Percentiles rank a stretch among this genome's conserved stretches.
phyloP scores from a whole-genome alignment of 306 rosid species.

The Boehmeria nivea region DNA sequence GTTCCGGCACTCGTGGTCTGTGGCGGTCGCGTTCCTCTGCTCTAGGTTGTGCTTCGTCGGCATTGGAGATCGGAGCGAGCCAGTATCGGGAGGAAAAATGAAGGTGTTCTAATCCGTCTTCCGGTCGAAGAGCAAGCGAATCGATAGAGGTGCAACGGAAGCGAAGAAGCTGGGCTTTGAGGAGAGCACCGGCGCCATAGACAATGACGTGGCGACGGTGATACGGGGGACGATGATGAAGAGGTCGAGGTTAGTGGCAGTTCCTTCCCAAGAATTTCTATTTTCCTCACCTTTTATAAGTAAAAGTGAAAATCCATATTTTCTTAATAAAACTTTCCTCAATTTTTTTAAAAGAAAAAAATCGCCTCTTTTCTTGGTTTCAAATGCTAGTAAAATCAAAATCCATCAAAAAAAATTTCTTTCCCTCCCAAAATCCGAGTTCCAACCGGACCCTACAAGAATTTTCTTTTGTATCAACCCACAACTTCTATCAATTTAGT shows the following conservation, averaged over 20 bases:
- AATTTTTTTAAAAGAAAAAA: no score
- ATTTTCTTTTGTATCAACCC: no score
- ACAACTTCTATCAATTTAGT: no score
- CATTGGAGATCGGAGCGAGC: conserved; percentile 22
- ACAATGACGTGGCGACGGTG: neutral
- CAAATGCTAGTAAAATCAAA: no score
- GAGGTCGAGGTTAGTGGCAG: conserved; percentile 76
- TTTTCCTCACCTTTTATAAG: no score
- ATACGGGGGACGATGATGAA: conserved; percentile 50
- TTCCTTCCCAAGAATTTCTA: no score
- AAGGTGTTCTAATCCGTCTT: conserved; percentile 77
- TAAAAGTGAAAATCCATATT: no score
- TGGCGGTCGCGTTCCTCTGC: conserved; percentile 78
- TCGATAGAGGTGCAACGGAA: neutral
- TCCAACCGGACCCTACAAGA: no score
- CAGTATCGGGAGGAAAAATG: conserved; percentile 31
- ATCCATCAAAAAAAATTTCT: no score
- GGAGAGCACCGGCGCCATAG: conserved; percentile 22
- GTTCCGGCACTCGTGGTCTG: conserved; percentile 71
- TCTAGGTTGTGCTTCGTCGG: conserved; percentile 66
- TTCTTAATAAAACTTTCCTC: no score
- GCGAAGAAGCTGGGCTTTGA: conserved; percentile 24
- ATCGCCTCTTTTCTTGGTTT: no score
- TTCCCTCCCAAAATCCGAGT: no score
- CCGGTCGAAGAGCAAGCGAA: conserved; percentile 31